Conservation (phyloP, 768 basidiomycete species). For the Russula sp. region DNA sequence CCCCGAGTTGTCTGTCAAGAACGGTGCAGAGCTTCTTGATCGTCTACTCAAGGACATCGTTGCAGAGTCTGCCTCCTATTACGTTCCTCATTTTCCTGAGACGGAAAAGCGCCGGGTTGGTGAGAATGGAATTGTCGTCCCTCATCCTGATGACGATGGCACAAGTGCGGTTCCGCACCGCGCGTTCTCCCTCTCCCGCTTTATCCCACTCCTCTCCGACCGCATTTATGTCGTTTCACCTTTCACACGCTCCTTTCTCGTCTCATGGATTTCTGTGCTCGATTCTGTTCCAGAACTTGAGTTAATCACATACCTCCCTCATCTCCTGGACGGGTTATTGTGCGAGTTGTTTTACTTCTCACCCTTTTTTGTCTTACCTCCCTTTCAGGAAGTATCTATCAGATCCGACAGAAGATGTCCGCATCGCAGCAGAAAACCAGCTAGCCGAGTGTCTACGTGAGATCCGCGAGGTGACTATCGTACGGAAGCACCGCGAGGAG, state of each 20-base stretch:
- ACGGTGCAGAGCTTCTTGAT: slow-evolving; percentile 94
- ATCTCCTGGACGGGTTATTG: slow-evolving; percentile 92
- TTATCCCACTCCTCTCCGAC: slow-evolving; percentile 90
- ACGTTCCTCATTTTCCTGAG: slow-evolving; percentile 83
- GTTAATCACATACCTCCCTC: slow-evolving; percentile 88
- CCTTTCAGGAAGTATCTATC: slow-evolving; percentile 80
- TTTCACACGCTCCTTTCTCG: slow-evolving; percentile 93
- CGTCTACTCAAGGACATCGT: slow-evolving; percentile 97
- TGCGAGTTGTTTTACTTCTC: slow-evolving; percentile 35
- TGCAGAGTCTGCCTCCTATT: slow-evolving; percentile 91
- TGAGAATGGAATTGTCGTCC: slow-evolving; percentile 54
- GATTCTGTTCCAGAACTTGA: slow-evolving; percentile 97
- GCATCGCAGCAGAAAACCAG: slow-evolving; percentile 83
- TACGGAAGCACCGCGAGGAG: slow-evolving; percentile 62
- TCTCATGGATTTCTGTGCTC: slow-evolving; percentile 92
- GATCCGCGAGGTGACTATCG: slow-evolving; percentile 75
- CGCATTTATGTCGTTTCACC: slow-evolving; percentile 94
- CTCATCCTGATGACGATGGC: slow-evolving; percentile 50
- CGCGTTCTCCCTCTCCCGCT: slow-evolving; percentile 91
- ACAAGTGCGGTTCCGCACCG: slow-evolving; percentile 42
- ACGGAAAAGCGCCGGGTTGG: slow-evolving; percentile 59
- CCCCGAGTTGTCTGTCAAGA: slow-evolving; percentile 93
- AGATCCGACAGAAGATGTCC: slow-evolving; percentile 91
- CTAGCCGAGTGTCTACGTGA: slow-evolving; percentile 88
- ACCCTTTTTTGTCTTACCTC: slow-evolving; percentile 18